phyloP scores from a whole-genome alignment of 2,329 filamentous ascomycete genomes.

The Calonectria crousiana region DNA sequence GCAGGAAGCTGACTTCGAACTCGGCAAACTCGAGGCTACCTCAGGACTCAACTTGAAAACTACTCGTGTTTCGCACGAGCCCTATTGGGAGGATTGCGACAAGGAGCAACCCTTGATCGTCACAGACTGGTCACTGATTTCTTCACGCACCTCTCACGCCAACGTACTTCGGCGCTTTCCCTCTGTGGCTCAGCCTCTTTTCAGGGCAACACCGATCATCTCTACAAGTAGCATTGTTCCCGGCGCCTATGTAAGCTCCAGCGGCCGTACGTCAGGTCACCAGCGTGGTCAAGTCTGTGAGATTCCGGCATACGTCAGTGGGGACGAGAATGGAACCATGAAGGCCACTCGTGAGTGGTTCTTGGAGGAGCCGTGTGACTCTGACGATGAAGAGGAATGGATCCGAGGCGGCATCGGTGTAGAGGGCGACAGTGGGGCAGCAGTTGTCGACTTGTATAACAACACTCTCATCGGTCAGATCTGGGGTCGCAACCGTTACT shows the following conservation, averaged over 20 bases:
- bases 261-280: slow-evolving; percentile 58
- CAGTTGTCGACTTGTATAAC: slow-evolving; percentile 55
- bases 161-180: slow-evolving; percentile 58
- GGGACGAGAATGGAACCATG: slow-evolving; percentile 53
- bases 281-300: slow-evolving; percentile 58
- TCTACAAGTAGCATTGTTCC: slow-evolving; percentile 48
- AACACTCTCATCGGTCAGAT: slow-evolving; percentile 56
- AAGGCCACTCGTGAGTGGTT: slow-evolving; percentile 61
- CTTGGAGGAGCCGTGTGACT: slow-evolving; percentile 54
- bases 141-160: slow-evolving; percentile 49
- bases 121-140: slow-evolving; percentile 59
- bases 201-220: slow-evolving; percentile 49
- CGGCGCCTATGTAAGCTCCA: slow-evolving; percentile 52
- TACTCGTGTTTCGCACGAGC: slow-evolving; percentile 57
- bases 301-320: slow-evolving; percentile 56
- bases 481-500: slow-evolving; percentile 59
- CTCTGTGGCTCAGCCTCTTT: slow-evolving; percentile 46
- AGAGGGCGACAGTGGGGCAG: slow-evolving; percentile 58
- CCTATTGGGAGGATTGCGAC: slow-evolving; percentile 58
- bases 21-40: slow-evolving; percentile 54
- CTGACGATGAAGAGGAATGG: slow-evolving; percentile 57
- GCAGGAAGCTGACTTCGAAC: slow-evolving; percentile 41
- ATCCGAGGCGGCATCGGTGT: slow-evolving; percentile 60
- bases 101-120: slow-evolving; percentile 56
- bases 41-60: slow-evolving; percentile 58